Conservation (phyloP, 345 rosid genomes). For the Eucalyptus marginata region DNA sequence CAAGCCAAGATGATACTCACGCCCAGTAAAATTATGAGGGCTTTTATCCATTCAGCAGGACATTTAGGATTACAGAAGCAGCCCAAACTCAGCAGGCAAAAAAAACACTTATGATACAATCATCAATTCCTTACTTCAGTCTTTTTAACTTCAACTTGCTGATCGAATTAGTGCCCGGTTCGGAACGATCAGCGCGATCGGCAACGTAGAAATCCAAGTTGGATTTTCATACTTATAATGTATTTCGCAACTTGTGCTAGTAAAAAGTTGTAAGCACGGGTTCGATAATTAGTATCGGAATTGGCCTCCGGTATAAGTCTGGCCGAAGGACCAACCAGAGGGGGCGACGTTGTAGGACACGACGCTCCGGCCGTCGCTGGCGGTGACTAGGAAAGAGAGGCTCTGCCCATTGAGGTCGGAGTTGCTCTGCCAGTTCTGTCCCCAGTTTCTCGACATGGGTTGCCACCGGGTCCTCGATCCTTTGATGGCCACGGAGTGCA, state of each 20-base stretch:
- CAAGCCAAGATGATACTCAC: not conserved
- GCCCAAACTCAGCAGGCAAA: not conserved
- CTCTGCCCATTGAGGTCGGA: constrained; percentile 62
- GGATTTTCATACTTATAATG: not conserved
- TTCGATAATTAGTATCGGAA: constrained; percentile 19
- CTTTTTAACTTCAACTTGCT: not conserved
- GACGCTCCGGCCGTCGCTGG: constrained; percentile 49
- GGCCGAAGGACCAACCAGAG: constrained; percentile 62
- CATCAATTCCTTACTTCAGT: not conserved
- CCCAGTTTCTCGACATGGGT: constrained; percentile 77
- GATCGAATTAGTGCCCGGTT: not conserved
- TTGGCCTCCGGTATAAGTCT: constrained; percentile 59
- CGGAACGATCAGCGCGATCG: not conserved
- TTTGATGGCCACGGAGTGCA: constrained; percentile 45
- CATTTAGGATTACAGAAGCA: not conserved
- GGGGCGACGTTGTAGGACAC: constrained; percentile 64
- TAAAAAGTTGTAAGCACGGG: not conserved
- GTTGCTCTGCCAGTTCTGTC: constrained; percentile 84
- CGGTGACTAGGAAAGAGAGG: constrained; percentile 57
- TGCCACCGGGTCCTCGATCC: constrained; percentile 63
- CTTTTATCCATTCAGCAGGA: not conserved
- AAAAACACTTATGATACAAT: not conserved
- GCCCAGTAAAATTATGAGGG: not conserved
- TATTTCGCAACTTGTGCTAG: not conserved
- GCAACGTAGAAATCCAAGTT: not conserved